phyloP scores from a whole-genome alignment of 768 basidiomycete species.

The Imleria badia region DNA sequence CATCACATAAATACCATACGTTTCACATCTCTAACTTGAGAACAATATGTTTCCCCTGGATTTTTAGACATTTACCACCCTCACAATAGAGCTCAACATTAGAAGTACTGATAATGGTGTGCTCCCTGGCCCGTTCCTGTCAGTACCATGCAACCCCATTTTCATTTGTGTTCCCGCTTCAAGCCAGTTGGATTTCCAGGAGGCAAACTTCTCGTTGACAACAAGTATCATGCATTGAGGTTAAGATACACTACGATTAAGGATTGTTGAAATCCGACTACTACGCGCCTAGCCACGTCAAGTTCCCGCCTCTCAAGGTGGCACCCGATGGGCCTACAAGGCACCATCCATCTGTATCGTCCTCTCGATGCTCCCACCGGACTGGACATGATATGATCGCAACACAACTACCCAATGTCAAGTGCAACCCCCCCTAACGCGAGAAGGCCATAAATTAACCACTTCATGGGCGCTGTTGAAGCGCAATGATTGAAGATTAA shows the following conservation, averaged over 20 bases:
- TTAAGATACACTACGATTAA: slow-evolving; percentile 29
- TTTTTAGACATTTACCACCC: background rate
- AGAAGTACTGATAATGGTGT: background rate
- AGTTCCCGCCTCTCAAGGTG: slow-evolving; percentile 27
- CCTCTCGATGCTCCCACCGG: slow-evolving; percentile 18
- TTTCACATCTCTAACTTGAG: background rate
- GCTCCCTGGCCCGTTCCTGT: too few species aligned
- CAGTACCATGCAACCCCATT: too few species aligned
- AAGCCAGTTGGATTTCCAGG: background rate
- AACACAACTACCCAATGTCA: slow-evolving; percentile 58
- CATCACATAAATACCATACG: background rate
- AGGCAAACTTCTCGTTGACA: too few species aligned
- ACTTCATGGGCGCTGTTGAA: slow-evolving; percentile 88
- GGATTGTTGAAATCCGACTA: slow-evolving; percentile 85
- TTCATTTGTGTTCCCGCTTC: background rate
- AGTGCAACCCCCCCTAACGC: slow-evolving; percentile 34
- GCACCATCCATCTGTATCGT: slow-evolving; percentile 19
- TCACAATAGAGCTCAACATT: background rate
- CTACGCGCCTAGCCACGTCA: slow-evolving; percentile 40
- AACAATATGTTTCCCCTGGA: background rate
- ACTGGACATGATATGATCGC: slow-evolving; percentile 28
- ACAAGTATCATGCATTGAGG: slow-evolving; percentile 8
- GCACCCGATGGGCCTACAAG: slow-evolving; percentile 27
- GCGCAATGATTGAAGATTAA: slow-evolving; percentile 62
- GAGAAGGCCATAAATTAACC: slow-evolving; percentile 54